Conservation (phyloP, 164 flowering plant genomes). For the Kingdonia uniflora region DNA sequence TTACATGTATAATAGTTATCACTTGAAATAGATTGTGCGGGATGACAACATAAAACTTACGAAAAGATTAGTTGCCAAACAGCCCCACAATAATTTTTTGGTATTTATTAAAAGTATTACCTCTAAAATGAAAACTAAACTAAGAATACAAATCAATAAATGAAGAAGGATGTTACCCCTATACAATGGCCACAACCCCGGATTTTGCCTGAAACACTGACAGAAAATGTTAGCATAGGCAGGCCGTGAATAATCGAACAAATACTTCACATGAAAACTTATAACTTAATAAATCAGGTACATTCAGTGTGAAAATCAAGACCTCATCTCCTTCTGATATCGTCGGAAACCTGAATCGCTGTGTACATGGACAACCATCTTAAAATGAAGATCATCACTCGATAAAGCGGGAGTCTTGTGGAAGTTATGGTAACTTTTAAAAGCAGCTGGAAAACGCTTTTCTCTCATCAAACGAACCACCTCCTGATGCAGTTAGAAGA, state of each 20-base stretch:
- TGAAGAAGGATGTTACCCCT: constrained; percentile 45
- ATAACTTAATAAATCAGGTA: neutral
- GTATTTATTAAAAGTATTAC: too few species aligned
- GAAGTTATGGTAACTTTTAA: constrained; percentile 76
- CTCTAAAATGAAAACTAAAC: constrained; percentile 1
- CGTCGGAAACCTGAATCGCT: constrained; percentile 76
- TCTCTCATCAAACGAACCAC: constrained; percentile 77
- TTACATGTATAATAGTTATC: too few species aligned
- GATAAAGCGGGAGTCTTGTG: constrained; percentile 46
- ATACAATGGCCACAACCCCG: constrained; percentile 90
- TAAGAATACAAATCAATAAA: neutral
- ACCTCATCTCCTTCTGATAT: constrained; percentile 98
- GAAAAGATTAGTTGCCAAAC: too few species aligned
- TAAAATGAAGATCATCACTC: constrained; percentile 55
- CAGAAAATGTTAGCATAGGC: too few species aligned
- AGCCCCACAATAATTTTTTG: too few species aligned
- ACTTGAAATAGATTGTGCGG: too few species aligned
- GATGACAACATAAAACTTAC: too few species aligned
- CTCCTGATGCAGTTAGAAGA: constrained; percentile 48
- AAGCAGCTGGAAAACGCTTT: constrained; percentile 68
- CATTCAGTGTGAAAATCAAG: neutral
- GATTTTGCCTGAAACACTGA: constrained; percentile 46
- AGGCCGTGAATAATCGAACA: neutral
- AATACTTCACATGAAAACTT: neutral
- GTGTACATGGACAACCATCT: constrained; percentile 89